phyloP scores from a whole-genome alignment of 129 eudicot genomes.

The Lactuca saligna region DNA sequence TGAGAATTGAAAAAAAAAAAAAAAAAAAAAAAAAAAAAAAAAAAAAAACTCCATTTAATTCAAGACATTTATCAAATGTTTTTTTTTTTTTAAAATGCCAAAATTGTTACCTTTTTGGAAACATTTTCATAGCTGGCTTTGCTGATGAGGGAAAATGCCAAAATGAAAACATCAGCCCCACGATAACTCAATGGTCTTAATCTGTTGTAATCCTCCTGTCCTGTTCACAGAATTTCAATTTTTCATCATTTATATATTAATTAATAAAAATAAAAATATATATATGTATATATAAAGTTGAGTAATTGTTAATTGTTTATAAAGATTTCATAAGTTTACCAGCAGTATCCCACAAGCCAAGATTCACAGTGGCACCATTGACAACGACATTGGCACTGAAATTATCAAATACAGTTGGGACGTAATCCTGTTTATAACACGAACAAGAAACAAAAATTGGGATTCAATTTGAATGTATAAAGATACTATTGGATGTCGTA shows the following conservation, averaged over 20 bases:
- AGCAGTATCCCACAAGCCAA: conserved; percentile 99
- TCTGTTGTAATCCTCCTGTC: conserved; percentile 98
- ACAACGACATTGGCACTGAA: conserved; percentile 99
- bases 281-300: neutral
- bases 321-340: conserved; percentile 47
- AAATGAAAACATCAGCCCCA: conserved; percentile 96
- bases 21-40: no score
- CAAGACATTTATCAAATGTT: conserved; percentile 4
- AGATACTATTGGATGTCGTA: neutral
- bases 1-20: conserved; percentile 28
- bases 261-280: neutral
- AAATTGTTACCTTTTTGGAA: conserved; percentile 66
- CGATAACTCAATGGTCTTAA: conserved; percentile 99
- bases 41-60: neutral
- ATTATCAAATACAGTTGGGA: conserved; percentile 98
- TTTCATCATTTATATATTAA: conserved; percentile 12
- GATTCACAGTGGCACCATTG: conserved; percentile 85
- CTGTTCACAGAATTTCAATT: conserved; percentile 45
- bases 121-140: conserved; percentile 99
- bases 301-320: neutral
- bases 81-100: neutral
- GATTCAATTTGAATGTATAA: neutral
- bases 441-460: neutral
- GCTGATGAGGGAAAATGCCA: conserved; percentile 96
- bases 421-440: conserved; percentile 73